Conservation (phyloP, 2,329 filamentous ascomycete genomes). For the Fusarium sp. region DNA sequence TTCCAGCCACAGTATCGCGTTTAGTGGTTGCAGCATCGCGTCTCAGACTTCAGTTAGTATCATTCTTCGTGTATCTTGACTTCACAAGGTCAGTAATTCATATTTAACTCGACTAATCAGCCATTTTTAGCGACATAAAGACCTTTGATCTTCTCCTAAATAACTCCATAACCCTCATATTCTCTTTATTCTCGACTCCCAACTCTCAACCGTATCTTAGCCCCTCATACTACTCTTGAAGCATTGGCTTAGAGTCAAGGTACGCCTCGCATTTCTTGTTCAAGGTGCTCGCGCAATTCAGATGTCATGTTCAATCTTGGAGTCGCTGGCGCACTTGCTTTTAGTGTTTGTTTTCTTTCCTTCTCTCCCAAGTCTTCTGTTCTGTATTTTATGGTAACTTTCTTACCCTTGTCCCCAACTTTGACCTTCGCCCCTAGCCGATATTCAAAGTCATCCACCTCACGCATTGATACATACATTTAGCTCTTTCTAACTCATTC, state of each 20-base stretch:
- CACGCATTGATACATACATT: not conserved
- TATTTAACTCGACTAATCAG: not conserved
- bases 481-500: slow-evolving; percentile 6
- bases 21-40: slow-evolving; percentile 48
- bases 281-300: not conserved
- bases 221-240: slow-evolving; percentile 5
- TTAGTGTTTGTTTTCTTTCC: not conserved
- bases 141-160: not conserved
- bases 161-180: not conserved
- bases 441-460: not conserved
- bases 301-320: not conserved
- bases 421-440: not conserved
- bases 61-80: slow-evolving; percentile 17
- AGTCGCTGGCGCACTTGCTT: no score
- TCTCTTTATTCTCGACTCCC: not conserved
- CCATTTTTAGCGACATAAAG: not conserved
- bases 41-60: slow-evolving; percentile 1
- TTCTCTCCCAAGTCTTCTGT: not conserved
- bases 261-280: slow-evolving; percentile 9
- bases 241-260: slow-evolving; percentile 3
- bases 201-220: not conserved
- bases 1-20: slow-evolving; percentile 44
- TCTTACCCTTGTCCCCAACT: slow-evolving; percentile 3
- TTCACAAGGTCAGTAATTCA: not conserved
- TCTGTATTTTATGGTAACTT: not conserved